A percentile compares a stretch with the other conserved stretches of the same genome.
Evolutionary conservation across 495 filamentous ascomycete species (phyloP).

Genomic region (Cryomyces minteri): DNA sequence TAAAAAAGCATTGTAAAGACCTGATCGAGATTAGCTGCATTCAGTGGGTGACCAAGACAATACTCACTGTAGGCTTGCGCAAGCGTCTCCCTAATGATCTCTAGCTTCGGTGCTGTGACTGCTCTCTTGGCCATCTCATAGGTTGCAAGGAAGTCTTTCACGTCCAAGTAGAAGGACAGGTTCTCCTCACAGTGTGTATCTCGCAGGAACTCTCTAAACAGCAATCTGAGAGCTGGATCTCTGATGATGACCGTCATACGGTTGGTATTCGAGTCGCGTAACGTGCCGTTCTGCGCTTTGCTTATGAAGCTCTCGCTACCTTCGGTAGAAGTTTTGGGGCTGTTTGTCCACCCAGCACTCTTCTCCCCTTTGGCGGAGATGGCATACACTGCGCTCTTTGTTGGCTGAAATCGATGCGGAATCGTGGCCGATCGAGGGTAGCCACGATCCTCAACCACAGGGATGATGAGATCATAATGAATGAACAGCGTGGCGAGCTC

Average conservation of each 20-base stretch:
- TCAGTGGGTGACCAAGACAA: neutral
- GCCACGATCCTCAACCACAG: conserved; percentile 55
- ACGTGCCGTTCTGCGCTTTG: conserved; percentile 32
- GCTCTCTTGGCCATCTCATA: conserved; percentile 47
- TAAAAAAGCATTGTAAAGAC: conserved; percentile 91
- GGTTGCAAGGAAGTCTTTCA: conserved; percentile 70
- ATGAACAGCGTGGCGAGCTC: conserved; percentile 74
- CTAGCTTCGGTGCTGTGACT: conserved; percentile 34
- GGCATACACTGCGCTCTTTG: conserved; percentile 76
- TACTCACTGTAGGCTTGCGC: conserved; percentile 81
- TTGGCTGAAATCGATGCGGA: conserved; percentile 54
- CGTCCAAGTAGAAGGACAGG: conserved; percentile 85
- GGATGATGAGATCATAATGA: conserved; percentile 64
- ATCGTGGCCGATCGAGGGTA: conserved; percentile 23
- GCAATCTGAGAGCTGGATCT: conserved; percentile 73
- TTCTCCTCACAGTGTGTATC: conserved; percentile 98
- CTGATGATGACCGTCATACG: conserved; percentile 81
- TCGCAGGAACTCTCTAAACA: conserved; percentile 87
- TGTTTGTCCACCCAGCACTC: conserved; percentile 48
- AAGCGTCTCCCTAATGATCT: conserved; percentile 85
- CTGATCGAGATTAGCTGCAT: conserved; percentile 16
- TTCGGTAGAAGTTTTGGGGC: conserved; percentile 29
- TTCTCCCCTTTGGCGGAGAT: conserved; percentile 69
- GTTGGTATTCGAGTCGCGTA: conserved; percentile 84
- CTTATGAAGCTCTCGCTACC: conserved; percentile 9